These are phyloP conservation scores for Verticillium nonalfalfae DNA, from an alignment of 2,329 filamentous ascomycete genomes.

Conservation along the genomic window DNA sequence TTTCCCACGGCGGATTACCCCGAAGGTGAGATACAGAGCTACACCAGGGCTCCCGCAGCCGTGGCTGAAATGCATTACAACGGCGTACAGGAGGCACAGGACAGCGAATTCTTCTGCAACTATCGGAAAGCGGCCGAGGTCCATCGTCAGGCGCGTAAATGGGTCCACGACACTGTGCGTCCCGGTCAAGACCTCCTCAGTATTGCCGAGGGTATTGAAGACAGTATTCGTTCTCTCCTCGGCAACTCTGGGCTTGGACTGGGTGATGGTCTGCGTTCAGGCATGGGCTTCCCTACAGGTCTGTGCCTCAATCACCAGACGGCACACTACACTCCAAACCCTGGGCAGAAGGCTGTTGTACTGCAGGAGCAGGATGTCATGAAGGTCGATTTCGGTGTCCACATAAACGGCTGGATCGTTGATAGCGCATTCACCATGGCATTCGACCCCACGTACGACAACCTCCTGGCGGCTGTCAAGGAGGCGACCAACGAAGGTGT, in stretches of 20 bases:
- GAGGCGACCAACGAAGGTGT: constrained; percentile 60
- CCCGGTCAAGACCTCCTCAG: constrained; percentile 75
- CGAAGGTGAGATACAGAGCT: constrained; percentile 18
- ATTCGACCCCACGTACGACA: constrained; percentile 70
- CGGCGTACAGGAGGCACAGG: constrained; percentile 14
- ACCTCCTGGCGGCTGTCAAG: constrained; percentile 67
- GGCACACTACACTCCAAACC: constrained; percentile 83
- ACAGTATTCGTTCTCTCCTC: constrained; percentile 69
- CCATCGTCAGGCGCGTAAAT: constrained; percentile 79
- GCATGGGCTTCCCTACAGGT: constrained; percentile 83
- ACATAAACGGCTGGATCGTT: constrained; percentile 74
- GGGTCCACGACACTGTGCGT: constrained; percentile 74
- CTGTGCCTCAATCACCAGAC: constrained; percentile 80
- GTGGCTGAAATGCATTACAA: constrained; percentile 17
- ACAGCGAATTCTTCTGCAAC: constrained; percentile 64
- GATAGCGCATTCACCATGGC: constrained; percentile 77
- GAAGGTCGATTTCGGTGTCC: constrained; percentile 79
- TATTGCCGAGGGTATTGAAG: constrained; percentile 80
- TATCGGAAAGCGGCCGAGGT: constrained; percentile 80
- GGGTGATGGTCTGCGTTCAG: constrained; percentile 70
- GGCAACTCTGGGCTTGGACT: constrained; percentile 73
- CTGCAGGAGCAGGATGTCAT: constrained; percentile 69
- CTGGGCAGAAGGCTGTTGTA: constrained; percentile 68
- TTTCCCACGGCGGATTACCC: constrained; percentile 21
- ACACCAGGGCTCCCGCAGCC: constrained; percentile 11